Evolutionary conservation across 2,329 filamentous ascomycete genomes (phyloP).

Genomic region (Lasiodiplodia citricola): DNA sequence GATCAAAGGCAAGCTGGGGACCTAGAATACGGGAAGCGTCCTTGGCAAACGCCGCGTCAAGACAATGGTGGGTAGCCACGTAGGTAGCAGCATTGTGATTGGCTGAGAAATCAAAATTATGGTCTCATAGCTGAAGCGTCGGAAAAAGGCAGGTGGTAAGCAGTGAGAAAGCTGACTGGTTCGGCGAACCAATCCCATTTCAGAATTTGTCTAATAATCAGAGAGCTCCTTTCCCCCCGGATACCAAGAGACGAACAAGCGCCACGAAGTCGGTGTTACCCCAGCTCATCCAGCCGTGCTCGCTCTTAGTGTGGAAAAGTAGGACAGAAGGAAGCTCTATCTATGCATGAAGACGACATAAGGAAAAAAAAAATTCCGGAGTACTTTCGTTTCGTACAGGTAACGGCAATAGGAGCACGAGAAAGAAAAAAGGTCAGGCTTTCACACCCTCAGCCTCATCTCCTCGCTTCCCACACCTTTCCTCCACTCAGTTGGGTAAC

Average conservation of each 20-base stretch:
- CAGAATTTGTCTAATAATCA: neutral
- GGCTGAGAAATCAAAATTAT: neutral
- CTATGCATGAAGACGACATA: slow-evolving; percentile 9
- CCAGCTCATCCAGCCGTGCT: neutral
- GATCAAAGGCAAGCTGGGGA: neutral
- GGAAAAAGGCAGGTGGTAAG: neutral
- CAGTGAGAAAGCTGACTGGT: neutral
- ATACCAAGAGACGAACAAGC: neutral
- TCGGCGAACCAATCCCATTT: neutral
- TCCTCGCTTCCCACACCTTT: neutral
- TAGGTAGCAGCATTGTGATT: neutral
- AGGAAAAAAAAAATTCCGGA: neutral
- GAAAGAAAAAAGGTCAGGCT: neutral
- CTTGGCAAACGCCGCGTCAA: neutral
- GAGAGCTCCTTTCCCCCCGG: neutral
- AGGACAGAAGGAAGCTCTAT: slow-evolving; percentile 5
- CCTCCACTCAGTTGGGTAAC: neutral
- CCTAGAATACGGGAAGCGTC: neutral
- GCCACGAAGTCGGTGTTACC: neutral
- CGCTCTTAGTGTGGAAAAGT: neutral
- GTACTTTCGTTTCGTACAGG: slow-evolving; percentile 23
- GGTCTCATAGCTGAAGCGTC: neutral
- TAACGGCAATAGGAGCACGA: neutral
- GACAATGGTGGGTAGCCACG: neutral
- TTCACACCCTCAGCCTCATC: slow-evolving; percentile 11